phyloP scores from a whole-genome alignment of 2,329 filamentous ascomycete species.

The Pseudocercospora pini-densiflorae region DNA sequence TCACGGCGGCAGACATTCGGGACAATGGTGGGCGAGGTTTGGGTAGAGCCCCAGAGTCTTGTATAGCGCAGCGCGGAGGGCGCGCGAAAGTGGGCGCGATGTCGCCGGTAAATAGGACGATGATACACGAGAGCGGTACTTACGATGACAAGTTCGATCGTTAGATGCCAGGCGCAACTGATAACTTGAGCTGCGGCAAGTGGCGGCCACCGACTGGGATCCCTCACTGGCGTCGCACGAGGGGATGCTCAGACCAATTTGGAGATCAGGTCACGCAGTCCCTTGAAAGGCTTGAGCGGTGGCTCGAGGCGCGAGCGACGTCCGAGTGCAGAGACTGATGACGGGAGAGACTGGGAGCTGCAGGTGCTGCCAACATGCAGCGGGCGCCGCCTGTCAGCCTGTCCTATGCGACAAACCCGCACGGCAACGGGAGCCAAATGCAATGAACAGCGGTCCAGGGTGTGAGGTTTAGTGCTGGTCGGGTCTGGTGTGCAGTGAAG shows the following conservation, averaged over 20 bases:
- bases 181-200: conserved; percentile 33
- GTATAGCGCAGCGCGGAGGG: conserved; percentile 24
- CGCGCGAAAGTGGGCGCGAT: conserved; percentile 32
- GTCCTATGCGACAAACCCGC: background rate
- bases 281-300: conserved; percentile 15
- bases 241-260: conserved; percentile 28
- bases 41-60: conserved; percentile 23
- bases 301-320: conserved; percentile 21
- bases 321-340: conserved; percentile 15
- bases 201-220: conserved; percentile 32
- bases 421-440: conserved; percentile 1
- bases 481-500: background rate
- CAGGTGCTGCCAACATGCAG: conserved; percentile 18
- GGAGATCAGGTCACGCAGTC: conserved; percentile 28
- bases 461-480: background rate
- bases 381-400: background rate
- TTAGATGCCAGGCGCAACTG: conserved; percentile 27
- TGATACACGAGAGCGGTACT: conserved; percentile 30
- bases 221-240: conserved; percentile 32
- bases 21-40: conserved; percentile 25
- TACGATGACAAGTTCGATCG: conserved; percentile 29
- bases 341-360: conserved; percentile 7
- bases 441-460: background rate
- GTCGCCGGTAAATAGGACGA: conserved; percentile 32
- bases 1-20: conserved; percentile 40